Evolutionary conservation across 1,284 basidiomycete genomes (phyloP).

Genomic region (Apiotrichum gamsii): DNA sequence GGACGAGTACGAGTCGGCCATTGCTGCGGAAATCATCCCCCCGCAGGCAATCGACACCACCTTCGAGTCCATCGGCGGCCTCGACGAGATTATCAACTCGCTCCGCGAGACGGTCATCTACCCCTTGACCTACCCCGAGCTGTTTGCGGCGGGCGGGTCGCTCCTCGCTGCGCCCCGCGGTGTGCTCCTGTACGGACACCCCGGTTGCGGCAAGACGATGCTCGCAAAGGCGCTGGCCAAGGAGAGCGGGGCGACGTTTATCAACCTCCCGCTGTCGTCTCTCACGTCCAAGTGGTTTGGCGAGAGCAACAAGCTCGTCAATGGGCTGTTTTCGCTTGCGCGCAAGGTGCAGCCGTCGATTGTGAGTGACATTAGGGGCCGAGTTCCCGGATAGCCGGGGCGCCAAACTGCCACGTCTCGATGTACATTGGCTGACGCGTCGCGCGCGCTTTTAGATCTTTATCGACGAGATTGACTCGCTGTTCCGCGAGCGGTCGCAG

Average conservation of each 20-base stretch:
- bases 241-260: conserved; percentile 94
- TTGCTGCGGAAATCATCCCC: conserved; percentile 52
- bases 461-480: conserved; percentile 79
- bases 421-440: neutral
- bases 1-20: conserved; percentile 54
- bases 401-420: neutral
- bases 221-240: conserved; percentile 91
- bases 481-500: conserved; percentile 75
- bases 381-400: too few species aligned
- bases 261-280: conserved; percentile 67
- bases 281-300: conserved; percentile 91
- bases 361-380: conserved; percentile 26
- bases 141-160: conserved; percentile 69
- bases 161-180: conserved; percentile 55
- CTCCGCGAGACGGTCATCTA: conserved; percentile 95
- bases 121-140: conserved; percentile 83
- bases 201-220: conserved; percentile 93
- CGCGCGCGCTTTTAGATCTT: conserved; percentile 63
- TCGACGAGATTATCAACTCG: conserved; percentile 84
- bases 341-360: conserved; percentile 68
- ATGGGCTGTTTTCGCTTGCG: conserved; percentile 71
- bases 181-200: conserved; percentile 81
- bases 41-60: conserved; percentile 51
- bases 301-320: conserved; percentile 95
- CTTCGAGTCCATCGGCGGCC: conserved; percentile 67